These are phyloP conservation scores for Oryza nivara DNA, from an alignment of 176 grass and related monocot genomes.

Conservation along the genomic window DNA sequence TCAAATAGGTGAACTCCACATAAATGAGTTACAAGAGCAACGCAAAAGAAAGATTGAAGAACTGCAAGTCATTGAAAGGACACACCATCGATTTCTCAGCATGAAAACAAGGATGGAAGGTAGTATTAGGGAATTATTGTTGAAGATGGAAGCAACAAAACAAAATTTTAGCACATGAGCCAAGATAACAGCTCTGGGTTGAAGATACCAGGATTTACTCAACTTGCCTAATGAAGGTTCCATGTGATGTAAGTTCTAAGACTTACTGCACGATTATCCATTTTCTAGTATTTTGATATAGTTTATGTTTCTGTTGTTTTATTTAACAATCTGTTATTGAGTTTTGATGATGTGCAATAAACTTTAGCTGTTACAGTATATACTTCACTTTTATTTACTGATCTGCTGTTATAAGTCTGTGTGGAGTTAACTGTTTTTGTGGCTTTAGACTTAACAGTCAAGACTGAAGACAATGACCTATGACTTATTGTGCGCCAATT, in stretches of 20 bases:
- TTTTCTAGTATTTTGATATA: conserved; percentile 13
- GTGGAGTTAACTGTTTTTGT: background rate
- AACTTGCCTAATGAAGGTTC: conserved; percentile 35
- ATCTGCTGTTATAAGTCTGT: conserved; percentile 23
- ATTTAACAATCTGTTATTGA: conserved; percentile 16
- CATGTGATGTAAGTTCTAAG: conserved; percentile 44
- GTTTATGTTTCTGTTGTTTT: conserved; percentile 4
- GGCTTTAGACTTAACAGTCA: background rate
- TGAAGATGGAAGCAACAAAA: conserved; percentile 87
- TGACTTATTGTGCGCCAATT: background rate
- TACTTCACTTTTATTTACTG: conserved; percentile 3
- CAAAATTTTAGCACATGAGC: conserved; percentile 58
- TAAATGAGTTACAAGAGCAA: conserved; percentile 71
- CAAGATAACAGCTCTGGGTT: conserved; percentile 9
- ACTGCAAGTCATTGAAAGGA: conserved; percentile 70
- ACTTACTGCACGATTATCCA: conserved; percentile 12
- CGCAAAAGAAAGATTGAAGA: conserved; percentile 77
- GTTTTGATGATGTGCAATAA: conserved; percentile 2
- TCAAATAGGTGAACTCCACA: conserved; percentile 51
- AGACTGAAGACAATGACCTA: background rate
- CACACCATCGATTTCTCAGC: conserved; percentile 63
- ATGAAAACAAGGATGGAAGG: conserved; percentile 87
- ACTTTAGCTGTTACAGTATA: conserved; percentile 11
- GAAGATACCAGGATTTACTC: conserved; percentile 3
- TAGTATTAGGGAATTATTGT: conserved; percentile 77